Base-by-base conservation (phyloP, 1,284 basidiomycete species). In the Vanrija humicola region DNA sequence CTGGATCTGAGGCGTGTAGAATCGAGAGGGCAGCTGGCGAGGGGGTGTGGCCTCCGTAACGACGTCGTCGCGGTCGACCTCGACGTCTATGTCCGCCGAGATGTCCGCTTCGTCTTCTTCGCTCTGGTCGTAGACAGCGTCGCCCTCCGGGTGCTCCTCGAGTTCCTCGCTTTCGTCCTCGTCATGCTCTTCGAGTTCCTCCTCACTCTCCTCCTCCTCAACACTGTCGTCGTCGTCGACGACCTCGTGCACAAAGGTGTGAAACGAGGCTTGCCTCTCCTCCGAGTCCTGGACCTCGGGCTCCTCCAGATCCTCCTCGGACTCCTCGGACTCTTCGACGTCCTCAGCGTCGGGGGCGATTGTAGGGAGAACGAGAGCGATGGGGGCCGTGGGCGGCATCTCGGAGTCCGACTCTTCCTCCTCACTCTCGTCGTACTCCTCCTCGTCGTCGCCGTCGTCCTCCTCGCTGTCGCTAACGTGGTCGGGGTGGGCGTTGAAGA, bases 1-100 rank as follows among this genome's bases (percentile, higher is more conserved):
- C 40, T 50, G 48, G 8, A 60, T 56, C 46, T 72, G 72, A 38
- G 72, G 70, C 0, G 72, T 72, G 54, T 63, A 72, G 61, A 72
- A 72, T 10, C 59, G 55, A 16, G 48, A 50, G 25, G 50, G 28
- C 8, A 10, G 50, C n/a, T 10, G 46, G 23, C 23, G 49, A 42
- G 10, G 16, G 18, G 18, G 19, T 25, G 18, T 25, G 5, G 16
- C 44, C 16, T 46, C 18, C 26, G 26, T 38, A 15, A 45, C 50
- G 34, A 49, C 12, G n/a, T 48, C 50, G 8, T 34, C 40, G 44
- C 46, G 40, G 7, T 47, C 43, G 8, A 39, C 38, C 45, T 58
- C 45, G n/a, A 19, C 49, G 16, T 47, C 25, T 25, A 52, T 6
- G 34, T 59, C 59, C 21, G 19, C 50, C 16, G 45, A 29, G 9